phyloP scores from a whole-genome alignment of 2,329 filamentous ascomycete species.

The Trichoderma endophyticum region DNA sequence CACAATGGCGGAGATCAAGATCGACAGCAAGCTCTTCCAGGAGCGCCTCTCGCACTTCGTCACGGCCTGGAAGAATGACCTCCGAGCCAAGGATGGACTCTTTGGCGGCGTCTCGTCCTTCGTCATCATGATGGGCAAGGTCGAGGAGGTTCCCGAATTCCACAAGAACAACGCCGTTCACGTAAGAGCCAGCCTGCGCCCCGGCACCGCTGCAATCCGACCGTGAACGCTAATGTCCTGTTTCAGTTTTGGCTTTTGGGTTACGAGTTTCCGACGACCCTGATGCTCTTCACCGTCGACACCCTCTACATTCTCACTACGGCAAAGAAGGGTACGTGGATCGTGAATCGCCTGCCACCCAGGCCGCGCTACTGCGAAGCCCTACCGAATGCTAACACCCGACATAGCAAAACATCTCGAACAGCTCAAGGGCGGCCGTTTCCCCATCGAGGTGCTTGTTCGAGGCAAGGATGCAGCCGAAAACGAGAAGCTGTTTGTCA shows the following conservation, averaged over 20 bases:
- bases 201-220: background rate
- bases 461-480: slow-evolving; percentile 87
- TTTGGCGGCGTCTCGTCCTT: slow-evolving; percentile 88
- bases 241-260: slow-evolving; percentile 92
- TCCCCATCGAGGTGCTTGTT: slow-evolving; percentile 87
- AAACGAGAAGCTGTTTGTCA: slow-evolving; percentile 86
- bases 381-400: background rate
- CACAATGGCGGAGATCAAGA: slow-evolving; percentile 79
- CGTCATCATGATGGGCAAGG: slow-evolving; percentile 90
- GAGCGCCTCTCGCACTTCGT: slow-evolving; percentile 85
- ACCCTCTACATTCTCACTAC: slow-evolving; percentile 91
- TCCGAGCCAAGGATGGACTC: slow-evolving; percentile 77
- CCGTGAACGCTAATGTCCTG: background rate
- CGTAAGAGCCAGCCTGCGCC: slow-evolving; percentile 50
- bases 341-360: slow-evolving; percentile 31
- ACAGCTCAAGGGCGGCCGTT: slow-evolving; percentile 84
- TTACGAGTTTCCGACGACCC: slow-evolving; percentile 95
- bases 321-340: slow-evolving; percentile 81
- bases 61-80: slow-evolving; percentile 93
- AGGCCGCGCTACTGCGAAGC: background rate
- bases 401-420: slow-evolving; percentile 82
- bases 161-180: slow-evolving; percentile 97
- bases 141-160: slow-evolving; percentile 80
- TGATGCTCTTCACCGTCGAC: slow-evolving; percentile 89
- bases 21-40: slow-evolving; percentile 91